Conservation (phyloP, 2,329 filamentous ascomycete genomes). For the Tothia fuscella region DNA sequence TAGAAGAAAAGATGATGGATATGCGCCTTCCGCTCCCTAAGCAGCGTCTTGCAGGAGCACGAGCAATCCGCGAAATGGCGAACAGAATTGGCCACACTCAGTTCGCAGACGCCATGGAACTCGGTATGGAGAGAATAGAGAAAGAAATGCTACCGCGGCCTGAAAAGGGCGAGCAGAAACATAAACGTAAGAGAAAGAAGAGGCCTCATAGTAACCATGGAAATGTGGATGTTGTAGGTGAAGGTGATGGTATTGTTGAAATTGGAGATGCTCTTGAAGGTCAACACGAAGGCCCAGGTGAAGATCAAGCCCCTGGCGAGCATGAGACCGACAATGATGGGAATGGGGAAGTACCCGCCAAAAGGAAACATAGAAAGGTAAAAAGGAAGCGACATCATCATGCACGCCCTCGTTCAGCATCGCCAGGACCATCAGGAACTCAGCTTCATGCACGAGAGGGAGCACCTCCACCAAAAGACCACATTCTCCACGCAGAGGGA, state of each 20-base stretch:
- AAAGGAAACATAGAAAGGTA: too few species aligned
- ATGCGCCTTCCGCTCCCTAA: not conserved
- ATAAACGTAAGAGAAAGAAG: not conserved
- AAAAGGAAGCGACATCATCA: too few species aligned
- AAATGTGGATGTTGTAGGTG: not conserved
- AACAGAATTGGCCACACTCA: not conserved
- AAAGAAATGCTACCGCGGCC: not conserved
- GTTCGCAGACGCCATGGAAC: not conserved
- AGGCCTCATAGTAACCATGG: too few species aligned
- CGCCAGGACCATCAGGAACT: too few species aligned
- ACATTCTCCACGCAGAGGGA: too few species aligned
- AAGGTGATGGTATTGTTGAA: not conserved
- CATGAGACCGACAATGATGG: not conserved
- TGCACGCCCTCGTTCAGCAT: too few species aligned
- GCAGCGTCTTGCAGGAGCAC: not conserved
- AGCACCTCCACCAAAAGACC: too few species aligned
- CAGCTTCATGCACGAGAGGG: too few species aligned
- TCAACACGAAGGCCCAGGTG: not conserved
- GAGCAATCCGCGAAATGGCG: not conserved
- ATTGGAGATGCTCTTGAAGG: not conserved
- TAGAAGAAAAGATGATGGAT: not conserved
- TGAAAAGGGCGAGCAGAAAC: not conserved
- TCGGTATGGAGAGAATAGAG: not conserved
- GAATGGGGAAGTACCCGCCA: not conserved
- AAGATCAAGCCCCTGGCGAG: not conserved